A percentile compares a stretch with the other conserved stretches of the same genome.
These are phyloP conservation scores for Dissophora ornata DNA, from an alignment of 192 early-diverging fungal genomes.

Conservation along the genomic window DNA sequence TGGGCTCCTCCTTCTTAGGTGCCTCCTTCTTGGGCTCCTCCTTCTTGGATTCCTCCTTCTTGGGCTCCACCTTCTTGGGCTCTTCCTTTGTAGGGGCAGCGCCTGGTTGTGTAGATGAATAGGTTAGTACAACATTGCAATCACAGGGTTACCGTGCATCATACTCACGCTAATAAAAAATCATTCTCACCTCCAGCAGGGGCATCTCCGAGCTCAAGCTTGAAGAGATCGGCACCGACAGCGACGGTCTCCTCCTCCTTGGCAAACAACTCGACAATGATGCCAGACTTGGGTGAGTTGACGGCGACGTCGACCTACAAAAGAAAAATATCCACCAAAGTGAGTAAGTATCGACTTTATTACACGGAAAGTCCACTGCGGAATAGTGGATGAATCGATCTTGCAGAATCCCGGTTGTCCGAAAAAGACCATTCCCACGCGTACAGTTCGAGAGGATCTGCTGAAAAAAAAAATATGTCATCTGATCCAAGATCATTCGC, in stretches of 20 bases:
- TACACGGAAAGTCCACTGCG: too few relatives aligned
- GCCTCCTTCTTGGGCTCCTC: slow-evolving; percentile 57
- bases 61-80: slow-evolving; percentile 54
- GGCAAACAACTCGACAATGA: slow-evolving; percentile 83
- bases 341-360: too few relatives aligned
- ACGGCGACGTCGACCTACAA: slow-evolving; percentile 94
- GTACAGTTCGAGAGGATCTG: too few relatives aligned
- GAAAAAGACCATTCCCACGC: too few relatives aligned
- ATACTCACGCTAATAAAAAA: too few relatives aligned
- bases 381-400: too few relatives aligned
- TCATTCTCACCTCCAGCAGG: slow-evolving; percentile 64
- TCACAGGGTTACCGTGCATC: background rate
- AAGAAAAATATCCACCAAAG: too few relatives aligned
- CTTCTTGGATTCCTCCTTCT: slow-evolving; percentile 59
- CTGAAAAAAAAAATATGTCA: too few relatives aligned
- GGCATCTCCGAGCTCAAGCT: slow-evolving; percentile 83
- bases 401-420: too few relatives aligned
- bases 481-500: background rate
- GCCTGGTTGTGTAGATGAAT: background rate
- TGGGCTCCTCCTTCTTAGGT: slow-evolving; percentile 48
- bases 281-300: slow-evolving; percentile 94
- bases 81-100: slow-evolving; percentile 58
- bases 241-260: slow-evolving; percentile 91
- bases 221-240: slow-evolving; percentile 94
- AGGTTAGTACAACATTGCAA: too few relatives aligned